phyloP scores from a whole-genome alignment of 75 land plant genomes.

The Selaginella moellendorffii region DNA sequence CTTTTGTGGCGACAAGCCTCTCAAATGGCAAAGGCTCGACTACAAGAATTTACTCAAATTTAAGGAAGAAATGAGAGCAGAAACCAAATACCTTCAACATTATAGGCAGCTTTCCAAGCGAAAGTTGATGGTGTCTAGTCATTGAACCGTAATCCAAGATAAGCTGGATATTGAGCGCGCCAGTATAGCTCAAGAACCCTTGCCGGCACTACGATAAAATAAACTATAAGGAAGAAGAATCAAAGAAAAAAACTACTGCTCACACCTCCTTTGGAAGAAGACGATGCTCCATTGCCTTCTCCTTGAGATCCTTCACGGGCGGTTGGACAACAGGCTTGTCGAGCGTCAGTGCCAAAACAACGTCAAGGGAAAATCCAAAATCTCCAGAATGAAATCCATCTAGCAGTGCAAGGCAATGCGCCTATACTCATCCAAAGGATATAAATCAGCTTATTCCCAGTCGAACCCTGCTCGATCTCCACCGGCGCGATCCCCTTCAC shows the following conservation, averaged over 20 bases:
- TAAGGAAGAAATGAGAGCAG: neutral
- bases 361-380: neutral
- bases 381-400: neutral
- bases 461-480: conserved; percentile 29
- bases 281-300: conserved; percentile 16
- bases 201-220: conserved; percentile 46
- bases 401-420: conserved; percentile 11
- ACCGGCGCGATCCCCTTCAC: conserved; percentile 27
- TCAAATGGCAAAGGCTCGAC: conserved; percentile 64
- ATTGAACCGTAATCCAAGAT: conserved; percentile 38
- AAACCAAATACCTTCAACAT: conserved; percentile 53
- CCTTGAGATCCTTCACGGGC: conserved; percentile 46
- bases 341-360: conserved; percentile 47
- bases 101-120: conserved; percentile 58
- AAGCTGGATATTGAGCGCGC: conserved; percentile 37
- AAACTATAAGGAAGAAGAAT: neutral
- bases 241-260: neutral
- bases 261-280: conserved; percentile 57
- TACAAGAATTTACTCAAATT: conserved; percentile 11
- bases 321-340: conserved; percentile 35
- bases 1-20: conserved; percentile 36
- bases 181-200: conserved; percentile 47
- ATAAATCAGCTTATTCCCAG: conserved; percentile 42
- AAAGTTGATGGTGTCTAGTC: conserved; percentile 16
- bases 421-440: conserved; percentile 46